Percentiles rank a stretch among this genome's conserved stretches.
These are phyloP conservation scores for Candida pini DNA, from an alignment of 805 yeast genomes.

Conservation along the genomic window DNA sequence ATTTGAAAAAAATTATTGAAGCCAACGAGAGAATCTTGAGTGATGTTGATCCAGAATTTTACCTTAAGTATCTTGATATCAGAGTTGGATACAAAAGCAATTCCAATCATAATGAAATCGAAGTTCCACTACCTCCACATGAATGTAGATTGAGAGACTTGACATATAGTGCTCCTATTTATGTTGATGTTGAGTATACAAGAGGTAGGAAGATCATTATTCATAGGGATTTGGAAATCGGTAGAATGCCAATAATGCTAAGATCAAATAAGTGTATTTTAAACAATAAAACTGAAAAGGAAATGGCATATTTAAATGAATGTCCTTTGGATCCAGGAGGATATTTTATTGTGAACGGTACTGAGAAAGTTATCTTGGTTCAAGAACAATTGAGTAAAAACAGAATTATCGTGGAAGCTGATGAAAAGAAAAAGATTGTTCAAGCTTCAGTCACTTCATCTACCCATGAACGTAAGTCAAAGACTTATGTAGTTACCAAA, in stretches of 20 bases:
- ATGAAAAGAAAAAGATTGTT: conserved; percentile 86
- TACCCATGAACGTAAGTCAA: conserved; percentile 96
- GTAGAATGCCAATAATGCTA: conserved; percentile 98
- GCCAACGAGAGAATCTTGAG: conserved; percentile 87
- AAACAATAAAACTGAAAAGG: conserved; percentile 67
- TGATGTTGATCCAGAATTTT: conserved; percentile 97
- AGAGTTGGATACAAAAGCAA: conserved; percentile 79
- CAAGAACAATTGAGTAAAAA: conserved; percentile 96
- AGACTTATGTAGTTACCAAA: conserved; percentile 91
- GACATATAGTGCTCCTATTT: conserved; percentile 92
- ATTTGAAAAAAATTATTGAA: conserved; percentile 82
- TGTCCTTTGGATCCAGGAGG: conserved; percentile 99
- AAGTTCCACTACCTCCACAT: conserved; percentile 77
- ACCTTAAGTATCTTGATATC: conserved; percentile 86
- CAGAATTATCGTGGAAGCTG: conserved; percentile 97
- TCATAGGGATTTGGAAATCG: conserved; percentile 88
- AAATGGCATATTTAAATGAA: conserved; percentile 86
- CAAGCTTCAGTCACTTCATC: conserved; percentile 98
- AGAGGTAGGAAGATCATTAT: conserved; percentile 89
- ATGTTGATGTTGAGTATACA: conserved; percentile 95
- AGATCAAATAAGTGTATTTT: conserved; percentile 88
- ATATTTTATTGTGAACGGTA: conserved; percentile 94
- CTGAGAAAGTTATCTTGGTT: conserved; percentile 93
- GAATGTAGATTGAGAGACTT: conserved; percentile 92
- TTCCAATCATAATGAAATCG: conserved; percentile 40